phyloP scores from a whole-genome alignment of 495 filamentous ascomycete genomes.

The Penicillium riverlandense region DNA sequence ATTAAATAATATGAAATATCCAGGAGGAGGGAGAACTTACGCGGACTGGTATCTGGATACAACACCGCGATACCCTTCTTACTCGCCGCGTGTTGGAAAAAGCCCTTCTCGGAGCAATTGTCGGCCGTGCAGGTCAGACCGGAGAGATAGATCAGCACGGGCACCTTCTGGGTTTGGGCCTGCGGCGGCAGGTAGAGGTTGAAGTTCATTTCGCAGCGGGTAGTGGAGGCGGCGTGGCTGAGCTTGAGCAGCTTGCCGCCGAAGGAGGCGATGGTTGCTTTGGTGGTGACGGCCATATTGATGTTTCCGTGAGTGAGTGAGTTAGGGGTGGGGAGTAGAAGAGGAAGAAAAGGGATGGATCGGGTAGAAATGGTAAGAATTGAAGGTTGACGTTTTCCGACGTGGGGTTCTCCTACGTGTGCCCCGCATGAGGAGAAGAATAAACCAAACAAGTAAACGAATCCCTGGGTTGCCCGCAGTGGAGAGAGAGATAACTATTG shows the following conservation, averaged over 20 bases:
- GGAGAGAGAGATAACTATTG: constrained; percentile 22
- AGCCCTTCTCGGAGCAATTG: constrained; percentile 91
- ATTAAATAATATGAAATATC: neutral
- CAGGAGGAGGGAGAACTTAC: constrained; percentile 34
- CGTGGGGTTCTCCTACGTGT: neutral
- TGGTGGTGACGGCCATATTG: constrained; percentile 74
- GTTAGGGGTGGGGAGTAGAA: neutral
- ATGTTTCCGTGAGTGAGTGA: neutral
- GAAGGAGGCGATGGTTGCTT: constrained; percentile 84
- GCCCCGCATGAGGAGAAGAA: constrained; percentile 6
- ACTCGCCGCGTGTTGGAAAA: constrained; percentile 78
- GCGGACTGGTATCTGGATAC: constrained; percentile 91
- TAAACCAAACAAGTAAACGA: constrained; percentile 3
- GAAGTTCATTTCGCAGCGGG: constrained; percentile 58
- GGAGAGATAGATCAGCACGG: constrained; percentile 89
- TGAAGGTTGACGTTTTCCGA: neutral
- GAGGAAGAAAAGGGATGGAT: neutral
- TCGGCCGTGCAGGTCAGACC: constrained; percentile 93
- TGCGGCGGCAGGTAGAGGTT: constrained; percentile 62
- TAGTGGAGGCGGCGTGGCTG: constrained; percentile 66
- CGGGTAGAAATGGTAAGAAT: neutral
- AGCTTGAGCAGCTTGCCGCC: constrained; percentile 94
- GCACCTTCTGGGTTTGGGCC: constrained; percentile 53
- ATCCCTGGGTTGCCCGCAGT: constrained; percentile 13
- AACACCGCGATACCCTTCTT: constrained; percentile 77